phyloP scores from a whole-genome alignment of 495 filamentous ascomycete genomes.

The Rostrohypoxylon terebratum region DNA sequence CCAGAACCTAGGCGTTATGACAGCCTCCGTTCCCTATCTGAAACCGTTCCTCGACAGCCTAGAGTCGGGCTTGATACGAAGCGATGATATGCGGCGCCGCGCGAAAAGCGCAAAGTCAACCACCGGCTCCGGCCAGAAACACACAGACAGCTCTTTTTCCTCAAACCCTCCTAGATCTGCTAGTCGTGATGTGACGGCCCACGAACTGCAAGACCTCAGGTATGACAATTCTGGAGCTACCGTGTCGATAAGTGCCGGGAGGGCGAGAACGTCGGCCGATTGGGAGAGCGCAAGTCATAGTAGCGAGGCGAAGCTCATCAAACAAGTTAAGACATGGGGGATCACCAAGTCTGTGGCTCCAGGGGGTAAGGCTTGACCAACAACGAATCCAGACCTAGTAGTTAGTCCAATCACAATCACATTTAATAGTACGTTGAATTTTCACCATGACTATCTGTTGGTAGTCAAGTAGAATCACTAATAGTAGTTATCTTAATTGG shows the following conservation, averaged over 20 bases:
- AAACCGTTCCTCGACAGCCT: slow-evolving; percentile 62
- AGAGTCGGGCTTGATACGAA: slow-evolving; percentile 57
- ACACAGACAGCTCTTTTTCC: not conserved
- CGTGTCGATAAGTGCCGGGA: not conserved
- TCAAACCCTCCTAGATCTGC: not conserved
- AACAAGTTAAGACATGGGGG: not conserved
- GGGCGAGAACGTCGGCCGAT: not conserved
- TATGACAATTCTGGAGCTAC: not conserved
- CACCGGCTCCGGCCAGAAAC: not conserved
- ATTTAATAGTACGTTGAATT: not conserved
- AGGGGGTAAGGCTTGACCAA: not conserved
- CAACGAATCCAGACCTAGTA: not conserved
- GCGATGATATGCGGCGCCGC: slow-evolving; percentile 51
- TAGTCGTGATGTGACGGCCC: not conserved
- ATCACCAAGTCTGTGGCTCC: not conserved
- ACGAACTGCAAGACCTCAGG: not conserved
- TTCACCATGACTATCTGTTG: too few relatives aligned
- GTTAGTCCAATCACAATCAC: not conserved
- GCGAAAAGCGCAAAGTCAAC: slow-evolving; percentile 16
- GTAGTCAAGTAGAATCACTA: not conserved
- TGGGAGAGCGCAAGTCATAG: not conserved
- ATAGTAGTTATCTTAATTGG: not conserved
- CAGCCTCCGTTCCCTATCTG: slow-evolving; percentile 46
- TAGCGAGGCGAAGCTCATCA: not conserved
- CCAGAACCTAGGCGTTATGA: not conserved